Base-by-base conservation (phyloP, 1,284 basidiomycete genomes). In the Papiliotrema flavescens region DNA sequence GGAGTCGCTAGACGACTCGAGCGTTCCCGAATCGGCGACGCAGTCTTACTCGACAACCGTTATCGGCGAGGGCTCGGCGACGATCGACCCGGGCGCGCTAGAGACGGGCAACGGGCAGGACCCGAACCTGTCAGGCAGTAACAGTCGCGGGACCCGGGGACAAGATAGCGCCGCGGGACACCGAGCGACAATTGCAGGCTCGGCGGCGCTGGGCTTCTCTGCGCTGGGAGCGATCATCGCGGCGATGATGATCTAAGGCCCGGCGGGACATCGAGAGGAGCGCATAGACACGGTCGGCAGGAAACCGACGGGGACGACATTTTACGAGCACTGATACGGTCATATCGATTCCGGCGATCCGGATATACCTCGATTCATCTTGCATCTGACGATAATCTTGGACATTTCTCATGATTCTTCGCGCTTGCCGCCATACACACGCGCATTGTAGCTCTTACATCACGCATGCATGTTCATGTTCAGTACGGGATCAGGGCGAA, bases 21-120 rank as follows among this genome's bases (percentile, higher is more conserved):
- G 71, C 4, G 71, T 76, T 0, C 72, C 75, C 0, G 54, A 49
- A 2, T 54, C 62, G 6, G 66, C 74, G 7, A 76, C 80, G 1
- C 65, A 71, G 54, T 86, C 84, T 22, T 88, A 83, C 65, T 63
- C 80, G 13, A 88, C 85, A 17, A 70, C 69, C 23, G 61, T 71
- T 22, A 56, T 72, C 41, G 71, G 69, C 17, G 60, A 53, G 19
- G 73, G 74, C 13, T 48, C 57, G 5, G 70, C 71, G 6, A 76
- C 75, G 0, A 64, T 78, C 32, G 69, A 70, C 54, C 63, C 64
- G 1, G 62, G 46, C 11, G 70, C 69, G 0, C 48, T 79, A 41
- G 57, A 60, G 49, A 77, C 77, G 2, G 66, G 71, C 24, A 79
- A 79, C 55, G 78, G 78, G 7, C 63, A 66, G 37, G 67, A 65